Evolutionary conservation across 176 grass and related monocot species (phyloP), one percentile per base, ranked within the genome.

Genomic region (Triticum monococcum): DNA sequence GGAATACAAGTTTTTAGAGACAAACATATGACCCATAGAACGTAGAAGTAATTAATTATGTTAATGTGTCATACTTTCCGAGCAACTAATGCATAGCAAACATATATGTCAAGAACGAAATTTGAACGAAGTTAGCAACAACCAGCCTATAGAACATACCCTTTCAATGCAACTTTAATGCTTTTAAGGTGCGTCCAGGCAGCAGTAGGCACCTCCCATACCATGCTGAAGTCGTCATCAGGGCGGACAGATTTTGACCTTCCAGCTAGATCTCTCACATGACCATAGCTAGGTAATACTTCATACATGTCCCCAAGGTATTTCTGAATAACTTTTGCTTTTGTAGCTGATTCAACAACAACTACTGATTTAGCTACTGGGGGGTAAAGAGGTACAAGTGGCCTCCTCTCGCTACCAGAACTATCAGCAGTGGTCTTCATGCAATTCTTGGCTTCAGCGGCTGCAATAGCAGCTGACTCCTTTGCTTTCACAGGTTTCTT

Each of bases 121-220:
- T 52, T 25, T 76, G 43, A 76, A 76, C 14, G 54, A 74, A 13
- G 24, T 52, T 50, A 75, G 25, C 3, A 33, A 82, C 46, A 84
- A 72, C 17, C 17, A 28, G 14, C 57, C 57, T 32, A 54, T 54
- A 54, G 50, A 54, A 54, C 85, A 86, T 92, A 98, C 96, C 93
- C 92, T 74, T 88, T 94, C 72, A 98, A 22, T 75, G 96, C 93
- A 72, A 86, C 88, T 78, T 89, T 90, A 76, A 98, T 98, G 74
- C 90, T 96, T 82, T 98, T 98, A 87, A 98, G 91, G 88, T 96
- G 96, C 74, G 96, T 94, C 96, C 93, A 98, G 31, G 96, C 96
- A 88, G 93, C 86, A 91, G 88, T 68, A 81, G 96, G 96, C 61
- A 98, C 96, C 90, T 98, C 96, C 96, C 96, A 98, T 46, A 98